Evolutionary conservation across 2,329 filamentous ascomycete genomes (phyloP).

Genomic region (Colletotrichum navitas): DNA sequence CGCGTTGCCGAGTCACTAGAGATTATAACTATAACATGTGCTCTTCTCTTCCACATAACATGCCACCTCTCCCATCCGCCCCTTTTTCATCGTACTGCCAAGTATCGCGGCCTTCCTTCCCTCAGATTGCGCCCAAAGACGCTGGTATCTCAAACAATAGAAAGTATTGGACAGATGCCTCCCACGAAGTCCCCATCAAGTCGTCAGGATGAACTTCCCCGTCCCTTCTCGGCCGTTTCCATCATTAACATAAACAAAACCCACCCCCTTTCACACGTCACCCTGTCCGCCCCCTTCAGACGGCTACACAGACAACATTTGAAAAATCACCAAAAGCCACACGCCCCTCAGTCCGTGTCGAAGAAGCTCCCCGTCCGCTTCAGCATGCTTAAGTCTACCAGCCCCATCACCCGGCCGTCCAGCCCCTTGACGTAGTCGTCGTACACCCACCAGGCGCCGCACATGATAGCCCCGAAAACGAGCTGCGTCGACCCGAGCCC

Average conservation of each 20-base stretch:
- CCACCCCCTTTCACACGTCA: not conserved
- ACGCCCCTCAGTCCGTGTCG: conserved; percentile 52
- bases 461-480: conserved; percentile 51
- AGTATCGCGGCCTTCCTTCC: not conserved
- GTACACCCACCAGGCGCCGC: conserved; percentile 56
- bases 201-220: not conserved
- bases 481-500: conserved; percentile 59
- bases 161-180: not conserved
- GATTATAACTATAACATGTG: not conserved
- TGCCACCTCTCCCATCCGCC: not conserved
- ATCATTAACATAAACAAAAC: not conserved
- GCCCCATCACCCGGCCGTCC: conserved; percentile 62
- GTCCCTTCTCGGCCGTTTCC: not conserved
- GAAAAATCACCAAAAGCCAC: not conserved
- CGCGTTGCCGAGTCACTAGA: not conserved
- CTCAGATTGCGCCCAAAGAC: not conserved
- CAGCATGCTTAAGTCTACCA: conserved; percentile 59
- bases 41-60: not conserved
- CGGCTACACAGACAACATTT: no score
- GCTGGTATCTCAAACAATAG: conserved; percentile 20
- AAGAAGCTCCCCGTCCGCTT: conserved; percentile 61
- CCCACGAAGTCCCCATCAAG: no score
- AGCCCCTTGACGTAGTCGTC: conserved; percentile 57
- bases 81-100: no score
- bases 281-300: no score